Percentiles rank a stretch among this genome's conserved stretches.
Evolutionary conservation across 352 stramenopile species (phyloP).

Genomic region (Pythium insidiosum): DNA sequence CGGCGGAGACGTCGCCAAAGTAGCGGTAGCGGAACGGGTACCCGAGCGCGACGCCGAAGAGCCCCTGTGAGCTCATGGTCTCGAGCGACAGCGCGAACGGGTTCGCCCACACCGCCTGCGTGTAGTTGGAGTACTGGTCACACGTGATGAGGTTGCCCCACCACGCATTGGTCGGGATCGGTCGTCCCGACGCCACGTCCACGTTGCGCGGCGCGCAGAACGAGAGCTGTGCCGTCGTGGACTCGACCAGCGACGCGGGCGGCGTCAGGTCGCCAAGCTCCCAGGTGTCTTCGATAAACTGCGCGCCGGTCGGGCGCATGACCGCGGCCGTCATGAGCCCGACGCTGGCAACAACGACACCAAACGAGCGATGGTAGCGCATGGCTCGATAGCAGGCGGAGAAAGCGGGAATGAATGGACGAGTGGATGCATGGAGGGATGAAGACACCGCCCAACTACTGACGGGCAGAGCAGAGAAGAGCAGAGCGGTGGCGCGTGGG

Average conservation of each 20-base stretch:
- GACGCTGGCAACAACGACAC: no score
- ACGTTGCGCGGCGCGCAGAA: conserved; percentile 58
- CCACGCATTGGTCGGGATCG: conserved; percentile 74
- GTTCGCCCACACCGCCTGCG: conserved; percentile 55
- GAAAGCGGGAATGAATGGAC: no score
- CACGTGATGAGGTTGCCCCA: conserved; percentile 80
- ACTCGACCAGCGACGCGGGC: conserved; percentile 21
- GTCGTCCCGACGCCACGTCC: conserved; percentile 22
- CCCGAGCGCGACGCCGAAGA: conserved; percentile 41
- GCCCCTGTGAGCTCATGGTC: conserved; percentile 13
- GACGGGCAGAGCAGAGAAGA: no score
- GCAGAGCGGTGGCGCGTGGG: no score
- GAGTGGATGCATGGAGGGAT: no score
- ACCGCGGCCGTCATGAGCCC: not conserved
- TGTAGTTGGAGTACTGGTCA: conserved; percentile 34
- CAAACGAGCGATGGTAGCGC: no score
- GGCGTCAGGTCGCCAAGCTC: conserved; percentile 29
- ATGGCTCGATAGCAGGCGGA: no score
- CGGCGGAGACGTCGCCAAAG: conserved; percentile 31
- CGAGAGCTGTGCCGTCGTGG: conserved; percentile 23
- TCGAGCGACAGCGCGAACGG: conserved; percentile 51
- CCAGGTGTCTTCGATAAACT: conserved; percentile 28
- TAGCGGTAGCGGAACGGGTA: conserved; percentile 69
- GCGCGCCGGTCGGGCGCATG: not conserved
- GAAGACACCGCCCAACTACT: no score